Percentiles rank a stretch among this genome's conserved stretches.
These are phyloP conservation scores for Ophiosphaerella narmari DNA, from an alignment of 2,329 filamentous ascomycete genomes.

Conservation along the genomic window DNA sequence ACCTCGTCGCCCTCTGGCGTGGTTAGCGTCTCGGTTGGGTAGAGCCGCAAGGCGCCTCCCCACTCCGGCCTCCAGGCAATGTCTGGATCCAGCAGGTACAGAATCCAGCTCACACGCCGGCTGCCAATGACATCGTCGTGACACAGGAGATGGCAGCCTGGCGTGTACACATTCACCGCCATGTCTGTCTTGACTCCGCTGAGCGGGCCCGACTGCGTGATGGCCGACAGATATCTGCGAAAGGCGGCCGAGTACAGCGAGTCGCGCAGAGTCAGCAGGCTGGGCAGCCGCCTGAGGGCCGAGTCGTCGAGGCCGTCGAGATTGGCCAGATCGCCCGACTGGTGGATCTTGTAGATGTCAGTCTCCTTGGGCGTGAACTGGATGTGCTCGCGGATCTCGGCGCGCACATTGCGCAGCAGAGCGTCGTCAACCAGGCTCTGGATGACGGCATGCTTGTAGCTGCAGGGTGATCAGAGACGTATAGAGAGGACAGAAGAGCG, in stretches of 20 bases:
- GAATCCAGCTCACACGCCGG: conserved; percentile 91
- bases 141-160: conserved; percentile 91
- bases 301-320: conserved; percentile 89
- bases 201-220: conserved; percentile 84
- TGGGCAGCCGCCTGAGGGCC: conserved; percentile 83
- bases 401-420: conserved; percentile 83
- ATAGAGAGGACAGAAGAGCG: neutral
- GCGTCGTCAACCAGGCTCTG: conserved; percentile 75
- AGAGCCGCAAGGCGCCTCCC: conserved; percentile 90
- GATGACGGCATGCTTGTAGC: conserved; percentile 93
- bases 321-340: conserved; percentile 96
- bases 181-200: conserved; percentile 97
- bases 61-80: conserved; percentile 86
- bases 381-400: conserved; percentile 87
- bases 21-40: conserved; percentile 69
- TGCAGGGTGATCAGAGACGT: conserved; percentile 29
- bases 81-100: conserved; percentile 94
- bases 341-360: conserved; percentile 99
- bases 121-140: conserved; percentile 99
- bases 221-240: conserved; percentile 82
- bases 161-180: conserved; percentile 98
- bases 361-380: conserved; percentile 98
- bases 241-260: conserved; percentile 90
- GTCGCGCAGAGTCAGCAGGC: conserved; percentile 88
- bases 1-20: conserved; percentile 74